Evolutionary conservation across 345 rosid genomes (phyloP).

Genomic region (Excoecaria agallocha): DNA sequence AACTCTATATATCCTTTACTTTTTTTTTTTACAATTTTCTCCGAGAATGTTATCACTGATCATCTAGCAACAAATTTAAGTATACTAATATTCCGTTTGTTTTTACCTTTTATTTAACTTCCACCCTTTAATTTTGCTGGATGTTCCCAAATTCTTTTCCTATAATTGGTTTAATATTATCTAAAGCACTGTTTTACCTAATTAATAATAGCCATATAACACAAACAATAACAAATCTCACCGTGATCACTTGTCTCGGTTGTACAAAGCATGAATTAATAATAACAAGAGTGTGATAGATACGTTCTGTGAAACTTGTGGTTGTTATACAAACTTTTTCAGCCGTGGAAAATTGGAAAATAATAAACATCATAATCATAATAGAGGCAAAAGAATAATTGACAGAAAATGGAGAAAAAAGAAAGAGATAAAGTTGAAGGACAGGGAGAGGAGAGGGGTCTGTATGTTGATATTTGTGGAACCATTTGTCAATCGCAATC

Average conservation of each 20-base stretch:
- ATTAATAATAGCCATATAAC: slow-evolving; percentile 23
- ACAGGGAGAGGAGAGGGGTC: slow-evolving; percentile 28
- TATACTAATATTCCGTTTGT: no score
- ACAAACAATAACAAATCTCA: slow-evolving; percentile 33
- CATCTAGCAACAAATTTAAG: no score
- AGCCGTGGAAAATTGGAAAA: background rate
- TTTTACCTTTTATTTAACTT: no score
- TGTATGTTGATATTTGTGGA: slow-evolving; percentile 31
- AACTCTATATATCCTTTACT: no score
- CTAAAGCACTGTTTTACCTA: slow-evolving; percentile 32
- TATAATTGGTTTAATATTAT: no score
- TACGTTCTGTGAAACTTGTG: slow-evolving; percentile 1
- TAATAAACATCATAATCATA: no score
- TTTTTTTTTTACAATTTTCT: no score
- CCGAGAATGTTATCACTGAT: no score
- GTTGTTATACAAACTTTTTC: background rate
- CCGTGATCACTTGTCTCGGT: slow-evolving; percentile 10
- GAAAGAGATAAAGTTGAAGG: slow-evolving; percentile 5
- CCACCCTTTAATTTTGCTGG: no score
- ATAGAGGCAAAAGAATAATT: background rate
- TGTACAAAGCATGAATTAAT: slow-evolving; percentile 6
- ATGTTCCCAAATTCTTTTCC: no score
- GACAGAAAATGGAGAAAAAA: background rate
- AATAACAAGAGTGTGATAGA: slow-evolving; percentile 3
- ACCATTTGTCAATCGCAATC: slow-evolving; percentile 34